Conservation (phyloP, 1,139 yeast genomes). For the Blastobotrys aristatus region DNA sequence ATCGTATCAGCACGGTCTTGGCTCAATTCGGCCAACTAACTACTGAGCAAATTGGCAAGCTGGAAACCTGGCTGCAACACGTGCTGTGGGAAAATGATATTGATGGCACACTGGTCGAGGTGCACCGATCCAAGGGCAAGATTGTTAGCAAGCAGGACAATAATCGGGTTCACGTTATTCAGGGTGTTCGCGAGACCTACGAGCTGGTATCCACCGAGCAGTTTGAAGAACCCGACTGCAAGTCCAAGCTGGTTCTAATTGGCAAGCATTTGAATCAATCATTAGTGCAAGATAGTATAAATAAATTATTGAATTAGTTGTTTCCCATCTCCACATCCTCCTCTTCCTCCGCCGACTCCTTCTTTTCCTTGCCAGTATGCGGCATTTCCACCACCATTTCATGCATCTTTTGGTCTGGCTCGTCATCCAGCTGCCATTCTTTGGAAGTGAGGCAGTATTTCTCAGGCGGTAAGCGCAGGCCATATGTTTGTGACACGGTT, state of each 20-base stretch:
- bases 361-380: background rate
- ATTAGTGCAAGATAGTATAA: conserved; percentile 10
- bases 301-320: conserved; percentile 3
- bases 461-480: conserved; percentile 93
- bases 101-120: conserved; percentile 44
- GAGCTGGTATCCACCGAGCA: conserved; percentile 59
- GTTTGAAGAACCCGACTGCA: conserved; percentile 39
- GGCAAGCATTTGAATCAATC: conserved; percentile 54
- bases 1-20: conserved; percentile 58
- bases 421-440: conserved; percentile 61
- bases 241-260: conserved; percentile 67
- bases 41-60: conserved; percentile 34
- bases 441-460: conserved; percentile 87
- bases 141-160: conserved; percentile 37
- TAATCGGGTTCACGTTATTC: conserved; percentile 58
- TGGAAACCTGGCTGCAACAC: conserved; percentile 60
- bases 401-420: conserved; percentile 25
- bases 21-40: conserved; percentile 48
- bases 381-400: conserved; percentile 6
- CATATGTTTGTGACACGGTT: conserved; percentile 88
- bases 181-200: conserved; percentile 90
- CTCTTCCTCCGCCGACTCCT: conserved; percentile 3
- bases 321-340: conserved; percentile 14
- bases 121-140: conserved; percentile 81
- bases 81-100: conserved; percentile 61